Percentiles rank a stretch among this genome's conserved stretches.
These are phyloP conservation scores for Ceriops tagal DNA, from an alignment of 345 rosid species.

Conservation along the genomic window DNA sequence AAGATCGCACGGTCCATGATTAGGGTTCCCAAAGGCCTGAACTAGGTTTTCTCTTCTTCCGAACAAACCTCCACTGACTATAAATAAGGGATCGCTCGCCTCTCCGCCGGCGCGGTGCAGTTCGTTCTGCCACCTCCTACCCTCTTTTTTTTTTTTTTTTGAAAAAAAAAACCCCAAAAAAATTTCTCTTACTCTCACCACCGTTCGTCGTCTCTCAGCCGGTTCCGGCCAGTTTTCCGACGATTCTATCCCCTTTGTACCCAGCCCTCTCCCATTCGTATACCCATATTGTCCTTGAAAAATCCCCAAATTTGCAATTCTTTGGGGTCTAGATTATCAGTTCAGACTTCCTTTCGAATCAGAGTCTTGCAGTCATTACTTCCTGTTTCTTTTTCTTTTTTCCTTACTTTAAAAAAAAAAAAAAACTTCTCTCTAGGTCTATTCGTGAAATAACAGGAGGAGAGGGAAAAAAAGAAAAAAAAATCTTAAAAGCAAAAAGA, in stretches of 20 bases:
- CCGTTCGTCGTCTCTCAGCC: constrained; percentile 27
- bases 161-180: constrained; percentile 25
- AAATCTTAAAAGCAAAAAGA: background rate
- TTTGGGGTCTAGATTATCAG: background rate
- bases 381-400: background rate
- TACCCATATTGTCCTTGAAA: background rate
- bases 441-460: constrained; percentile 8
- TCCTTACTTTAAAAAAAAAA: background rate
- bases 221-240: constrained; percentile 30
- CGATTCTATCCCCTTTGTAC: constrained; percentile 31
- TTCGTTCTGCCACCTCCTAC: constrained; percentile 45
- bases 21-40: background rate
- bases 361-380: too few species aligned
- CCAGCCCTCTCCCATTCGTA: constrained; percentile 19
- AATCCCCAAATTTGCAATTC: background rate
- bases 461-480: constrained; percentile 21
- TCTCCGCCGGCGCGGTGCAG: constrained; percentile 46
- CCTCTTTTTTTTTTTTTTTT: background rate
- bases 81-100: constrained; percentile 8
- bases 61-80: constrained; percentile 25
- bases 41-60: constrained; percentile 34
- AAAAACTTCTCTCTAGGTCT: constrained; percentile 14
- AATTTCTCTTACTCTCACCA: constrained; percentile 6
- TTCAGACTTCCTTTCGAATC: background rate
- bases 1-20: constrained; percentile 28